phyloP scores from a whole-genome alignment of 768 basidiomycete genomes.

The button mushroom (Agaricus bisporus) region DNA sequence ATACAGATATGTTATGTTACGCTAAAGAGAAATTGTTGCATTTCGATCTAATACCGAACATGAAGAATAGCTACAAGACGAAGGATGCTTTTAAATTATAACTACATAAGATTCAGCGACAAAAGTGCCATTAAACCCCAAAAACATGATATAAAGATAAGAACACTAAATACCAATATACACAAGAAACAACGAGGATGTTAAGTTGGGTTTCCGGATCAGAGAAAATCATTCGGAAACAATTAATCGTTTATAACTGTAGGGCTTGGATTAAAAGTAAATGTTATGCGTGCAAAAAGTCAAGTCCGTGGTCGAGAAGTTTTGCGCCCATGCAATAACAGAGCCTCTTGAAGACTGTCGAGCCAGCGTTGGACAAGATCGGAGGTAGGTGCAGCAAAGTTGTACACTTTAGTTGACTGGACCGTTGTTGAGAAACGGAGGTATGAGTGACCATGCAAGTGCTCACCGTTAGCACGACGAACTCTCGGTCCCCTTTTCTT shows the following conservation, averaged over 20 bases:
- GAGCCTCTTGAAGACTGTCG: slow-evolving; percentile 31
- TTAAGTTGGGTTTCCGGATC: background rate
- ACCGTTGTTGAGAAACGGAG: background rate
- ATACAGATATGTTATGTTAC: slow-evolving; percentile 4
- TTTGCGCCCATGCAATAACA: slow-evolving; percentile 15
- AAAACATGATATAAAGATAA: slow-evolving; percentile 6
- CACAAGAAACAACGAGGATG: background rate
- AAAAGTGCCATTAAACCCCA: slow-evolving; percentile 1
- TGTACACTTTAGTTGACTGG: slow-evolving; percentile 41
- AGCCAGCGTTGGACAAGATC: slow-evolving; percentile 29
- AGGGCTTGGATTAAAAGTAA: background rate
- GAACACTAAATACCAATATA: background rate
- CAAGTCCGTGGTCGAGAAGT: slow-evolving; percentile 17
- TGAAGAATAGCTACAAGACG: background rate
- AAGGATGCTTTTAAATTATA: slow-evolving; percentile 1
- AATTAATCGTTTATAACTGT: background rate
- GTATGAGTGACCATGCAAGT: background rate
- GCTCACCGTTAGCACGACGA: slow-evolving; percentile 55
- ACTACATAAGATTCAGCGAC: background rate
- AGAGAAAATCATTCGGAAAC: background rate
- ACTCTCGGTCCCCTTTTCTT: slow-evolving; percentile 50
- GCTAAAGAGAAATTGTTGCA: background rate
- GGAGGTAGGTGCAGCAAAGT: slow-evolving; percentile 34
- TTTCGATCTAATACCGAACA: background rate
- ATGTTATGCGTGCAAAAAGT: background rate